Conservation (phyloP, 805 yeast genomes). For the Starmerella floris region DNA sequence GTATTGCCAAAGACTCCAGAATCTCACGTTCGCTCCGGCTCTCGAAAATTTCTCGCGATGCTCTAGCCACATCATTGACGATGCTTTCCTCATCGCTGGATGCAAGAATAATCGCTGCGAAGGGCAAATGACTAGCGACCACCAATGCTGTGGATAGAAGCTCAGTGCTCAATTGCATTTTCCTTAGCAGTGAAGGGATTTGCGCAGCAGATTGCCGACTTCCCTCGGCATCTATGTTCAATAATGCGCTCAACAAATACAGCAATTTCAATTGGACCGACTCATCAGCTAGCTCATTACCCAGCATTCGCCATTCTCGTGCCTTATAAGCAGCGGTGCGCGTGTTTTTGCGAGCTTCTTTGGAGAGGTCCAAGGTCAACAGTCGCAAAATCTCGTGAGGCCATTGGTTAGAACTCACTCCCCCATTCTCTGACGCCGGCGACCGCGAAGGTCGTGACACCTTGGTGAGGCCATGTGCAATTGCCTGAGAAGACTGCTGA, state of each 20-base stretch:
- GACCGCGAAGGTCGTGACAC: too few relatives aligned
- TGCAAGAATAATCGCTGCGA: neutral
- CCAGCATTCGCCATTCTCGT: neutral
- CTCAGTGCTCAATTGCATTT: constrained; percentile 6
- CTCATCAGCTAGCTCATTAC: neutral
- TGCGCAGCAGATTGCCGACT: neutral
- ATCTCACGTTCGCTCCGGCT: constrained; percentile 2
- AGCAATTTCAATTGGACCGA: neutral
- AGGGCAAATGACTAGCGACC: neutral
- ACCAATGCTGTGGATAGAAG: constrained; percentile 2
- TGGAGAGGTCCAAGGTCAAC: neutral
- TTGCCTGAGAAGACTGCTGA: neutral
- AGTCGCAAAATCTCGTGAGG: neutral
- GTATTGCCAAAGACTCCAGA: neutral
- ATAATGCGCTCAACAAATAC: neutral
- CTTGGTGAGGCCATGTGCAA: neutral
- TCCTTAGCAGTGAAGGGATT: neutral
- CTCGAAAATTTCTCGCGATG: constrained; percentile 5
- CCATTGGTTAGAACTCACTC: neutral
- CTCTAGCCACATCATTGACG: neutral
- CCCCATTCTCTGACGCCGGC: neutral
- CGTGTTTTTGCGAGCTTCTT: neutral
- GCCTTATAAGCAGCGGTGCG: neutral
- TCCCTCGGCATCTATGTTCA: neutral
- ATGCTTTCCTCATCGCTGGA: neutral